Evolutionary conservation across 2,329 filamentous ascomycete species (phyloP), one percentile per base, ranked within the genome.

Genomic region (Aspergillus ruber): DNA sequence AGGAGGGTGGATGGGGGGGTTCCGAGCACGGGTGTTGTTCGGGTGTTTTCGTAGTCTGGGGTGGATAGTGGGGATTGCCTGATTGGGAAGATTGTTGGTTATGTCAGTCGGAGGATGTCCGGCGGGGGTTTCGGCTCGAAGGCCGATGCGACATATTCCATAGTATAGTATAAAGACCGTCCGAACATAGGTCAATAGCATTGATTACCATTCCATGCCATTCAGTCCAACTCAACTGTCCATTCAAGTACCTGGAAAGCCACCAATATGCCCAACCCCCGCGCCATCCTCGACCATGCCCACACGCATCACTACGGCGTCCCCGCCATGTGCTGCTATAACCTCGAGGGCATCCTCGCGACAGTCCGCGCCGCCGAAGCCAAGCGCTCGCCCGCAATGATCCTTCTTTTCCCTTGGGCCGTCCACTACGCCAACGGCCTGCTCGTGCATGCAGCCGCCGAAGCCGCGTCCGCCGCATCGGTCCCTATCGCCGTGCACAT

Each of bases 331-430:
- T 83, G 80, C 74, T 74, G 71, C 60, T 85, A 87, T 74, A 85
- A 88, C 60, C 71, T 87, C 49, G 85, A 88, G 69, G 81, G 80
- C 42, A 83, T 89, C 54, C 72, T 87, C 21, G 84, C 82, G 1
- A 82, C 81, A 3, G 81, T 87, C 42, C 77, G 78, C 55, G 85
- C 85, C 7, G 85, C 85, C 50, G 84, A 87, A 68, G 76, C 77
- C 21, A 83, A 83, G 51, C 73, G 73, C 42, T 84, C 83, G 0
- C 84, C 85, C 0, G 77, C 83, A 50, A 86, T 88, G 73, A 81
- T 88, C 56, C 80, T 85, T 21, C 79, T 88, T 55, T 88, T 88
- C 67, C 85, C 85, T 17, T 88, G 85, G 85, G 83, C 84, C 0
- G 75, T 87, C 45, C 71, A 82, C 52, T 87, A 85, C 68, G 82